Conservation (phyloP, 176 grass and related monocot genomes). For the Carex myosuroides region DNA sequence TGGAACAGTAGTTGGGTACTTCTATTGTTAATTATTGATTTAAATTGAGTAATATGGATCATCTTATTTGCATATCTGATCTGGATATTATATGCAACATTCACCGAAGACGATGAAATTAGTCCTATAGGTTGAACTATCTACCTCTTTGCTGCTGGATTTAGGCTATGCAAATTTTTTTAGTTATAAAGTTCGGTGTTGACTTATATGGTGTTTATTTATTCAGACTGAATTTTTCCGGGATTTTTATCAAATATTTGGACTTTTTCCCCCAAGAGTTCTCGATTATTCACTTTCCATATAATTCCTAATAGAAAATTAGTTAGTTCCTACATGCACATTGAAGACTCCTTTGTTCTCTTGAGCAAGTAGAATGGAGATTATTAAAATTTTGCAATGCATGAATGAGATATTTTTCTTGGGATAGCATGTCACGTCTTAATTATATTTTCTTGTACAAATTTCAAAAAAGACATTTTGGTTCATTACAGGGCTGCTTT, state of each 20-base stretch:
- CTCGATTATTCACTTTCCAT: not conserved
- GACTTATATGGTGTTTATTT: not conserved
- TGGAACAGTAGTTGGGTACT: not conserved
- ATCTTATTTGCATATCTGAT: not conserved
- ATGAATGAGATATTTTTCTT: not conserved
- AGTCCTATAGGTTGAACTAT: not conserved
- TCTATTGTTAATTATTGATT: not conserved
- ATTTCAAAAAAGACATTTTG: not conserved
- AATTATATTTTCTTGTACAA: not conserved
- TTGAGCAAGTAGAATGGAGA: not conserved
- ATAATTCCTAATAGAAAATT: not conserved
- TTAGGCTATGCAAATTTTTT: not conserved
- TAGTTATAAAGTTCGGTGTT: not conserved
- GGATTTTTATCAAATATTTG: not conserved
- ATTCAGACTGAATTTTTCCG: not conserved
- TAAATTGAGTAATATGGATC: not conserved
- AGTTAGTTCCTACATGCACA: not conserved
- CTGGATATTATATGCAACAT: not conserved
- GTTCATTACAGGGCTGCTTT: slow-evolving; percentile 60
- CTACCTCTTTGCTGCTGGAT: not conserved
- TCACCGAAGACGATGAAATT: not conserved
- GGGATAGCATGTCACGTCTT: not conserved
- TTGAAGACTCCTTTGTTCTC: not conserved
- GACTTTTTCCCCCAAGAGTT: not conserved
- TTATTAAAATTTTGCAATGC: not conserved